Conservation (phyloP, 2,329 filamentous ascomycete genomes). For the Penicillium sp. region DNA sequence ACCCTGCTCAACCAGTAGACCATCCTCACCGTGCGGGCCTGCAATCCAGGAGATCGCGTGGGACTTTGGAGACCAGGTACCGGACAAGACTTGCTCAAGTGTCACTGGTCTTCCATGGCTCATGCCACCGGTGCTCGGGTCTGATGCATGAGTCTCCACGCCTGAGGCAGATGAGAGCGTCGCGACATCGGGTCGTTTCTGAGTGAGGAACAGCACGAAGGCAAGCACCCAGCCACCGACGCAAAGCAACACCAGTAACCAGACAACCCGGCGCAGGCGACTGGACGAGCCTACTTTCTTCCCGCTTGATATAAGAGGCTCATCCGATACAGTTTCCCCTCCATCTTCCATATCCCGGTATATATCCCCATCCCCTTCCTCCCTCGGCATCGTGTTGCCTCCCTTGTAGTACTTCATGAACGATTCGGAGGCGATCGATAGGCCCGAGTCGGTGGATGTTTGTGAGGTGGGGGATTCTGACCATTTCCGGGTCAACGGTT, state of each 20-base stretch:
- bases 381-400: constrained; percentile 11
- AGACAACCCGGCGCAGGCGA: constrained; percentile 39
- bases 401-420: constrained; percentile 29
- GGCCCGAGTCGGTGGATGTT: constrained; percentile 33
- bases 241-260: constrained; percentile 42
- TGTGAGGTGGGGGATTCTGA: constrained; percentile 28
- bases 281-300: constrained; percentile 27
- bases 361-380: constrained; percentile 15
- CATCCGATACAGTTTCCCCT: constrained; percentile 21
- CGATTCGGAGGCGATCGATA: constrained; percentile 33
- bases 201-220: constrained; percentile 43
- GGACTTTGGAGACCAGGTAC: constrained; percentile 37
- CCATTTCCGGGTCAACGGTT: constrained; percentile 28
- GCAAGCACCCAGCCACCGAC: constrained; percentile 47
- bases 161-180: constrained; percentile 23
- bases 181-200: constrained; percentile 34
- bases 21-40: constrained; percentile 61
- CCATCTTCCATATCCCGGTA: constrained; percentile 40
- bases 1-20: constrained; percentile 71
- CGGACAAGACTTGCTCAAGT: constrained; percentile 41
- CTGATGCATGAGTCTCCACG: constrained; percentile 28
- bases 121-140: constrained; percentile 30
- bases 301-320: constrained; percentile 25
- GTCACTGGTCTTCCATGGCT: constrained; percentile 44
- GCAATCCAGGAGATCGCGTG: constrained; percentile 49